These are phyloP conservation scores for Penicillium sp. DNA, from an alignment of 2,329 filamentous ascomycete species.

Conservation along the genomic window DNA sequence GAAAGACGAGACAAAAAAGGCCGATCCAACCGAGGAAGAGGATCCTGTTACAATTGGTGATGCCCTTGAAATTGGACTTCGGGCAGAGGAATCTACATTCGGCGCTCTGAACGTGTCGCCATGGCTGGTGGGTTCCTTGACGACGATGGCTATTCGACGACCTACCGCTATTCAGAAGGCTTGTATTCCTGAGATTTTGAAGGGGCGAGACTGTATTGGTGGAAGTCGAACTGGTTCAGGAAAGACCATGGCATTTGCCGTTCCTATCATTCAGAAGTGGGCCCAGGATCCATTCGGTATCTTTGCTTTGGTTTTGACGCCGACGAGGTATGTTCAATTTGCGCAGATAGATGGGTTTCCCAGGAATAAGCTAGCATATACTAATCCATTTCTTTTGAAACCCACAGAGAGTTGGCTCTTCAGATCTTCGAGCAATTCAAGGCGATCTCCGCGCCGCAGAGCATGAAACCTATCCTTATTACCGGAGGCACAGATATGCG, in stretches of 20 bases:
- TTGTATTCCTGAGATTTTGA: slow-evolving; percentile 90
- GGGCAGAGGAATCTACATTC: slow-evolving; percentile 65
- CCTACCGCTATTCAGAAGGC: slow-evolving; percentile 92
- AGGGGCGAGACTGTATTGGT: slow-evolving; percentile 92
- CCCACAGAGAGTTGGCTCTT: slow-evolving; percentile 79
- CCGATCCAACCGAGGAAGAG: slow-evolving; percentile 30
- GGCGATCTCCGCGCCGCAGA: slow-evolving; percentile 86
- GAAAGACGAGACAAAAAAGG: slow-evolving; percentile 37
- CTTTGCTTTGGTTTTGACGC: slow-evolving; percentile 87
- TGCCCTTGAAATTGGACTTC: slow-evolving; percentile 47
- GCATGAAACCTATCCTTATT: slow-evolving; percentile 84
- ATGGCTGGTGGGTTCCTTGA: slow-evolving; percentile 85
- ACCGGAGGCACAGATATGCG: slow-evolving; percentile 95
- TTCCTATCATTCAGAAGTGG: slow-evolving; percentile 93
- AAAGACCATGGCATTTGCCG: slow-evolving; percentile 95
- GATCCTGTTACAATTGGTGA: slow-evolving; percentile 49
- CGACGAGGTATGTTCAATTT: slow-evolving; percentile 66
- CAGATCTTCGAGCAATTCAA: slow-evolving; percentile 97
- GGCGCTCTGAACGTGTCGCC: slow-evolving; percentile 74
- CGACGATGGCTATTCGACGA: slow-evolving; percentile 77
- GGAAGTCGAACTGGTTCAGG: slow-evolving; percentile 94
- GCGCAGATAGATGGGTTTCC: neutral
- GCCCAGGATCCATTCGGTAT: slow-evolving; percentile 89
- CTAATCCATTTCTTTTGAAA: neutral
- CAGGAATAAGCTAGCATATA: neutral